Evolutionary conservation across 208 protist genomes (phyloP).

Genomic region (Trichomonas gallinae): DNA sequence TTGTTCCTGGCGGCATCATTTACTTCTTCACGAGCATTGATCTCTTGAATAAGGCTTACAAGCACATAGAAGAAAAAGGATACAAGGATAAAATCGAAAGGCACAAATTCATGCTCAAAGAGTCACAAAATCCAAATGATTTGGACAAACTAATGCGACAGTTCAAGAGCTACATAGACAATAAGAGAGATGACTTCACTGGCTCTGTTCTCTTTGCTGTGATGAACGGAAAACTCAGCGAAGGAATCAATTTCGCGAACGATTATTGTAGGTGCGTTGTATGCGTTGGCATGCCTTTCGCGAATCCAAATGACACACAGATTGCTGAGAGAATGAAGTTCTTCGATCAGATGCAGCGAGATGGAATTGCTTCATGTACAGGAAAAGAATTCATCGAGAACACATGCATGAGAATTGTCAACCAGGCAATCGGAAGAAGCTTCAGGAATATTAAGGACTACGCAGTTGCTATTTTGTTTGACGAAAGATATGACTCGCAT

Average conservation of each 20-base stretch:
- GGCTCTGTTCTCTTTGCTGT: not conserved
- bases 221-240: constrained; percentile 5
- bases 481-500: not conserved
- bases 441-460: constrained; percentile 13
- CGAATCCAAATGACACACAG: not conserved
- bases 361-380: not conserved
- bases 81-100: not conserved
- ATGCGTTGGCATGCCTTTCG: not conserved
- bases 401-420: not conserved
- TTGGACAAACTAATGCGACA: not conserved
- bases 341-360: not conserved
- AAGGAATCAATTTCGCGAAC: constrained; percentile 17
- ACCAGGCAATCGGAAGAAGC: constrained; percentile 5
- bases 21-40: not conserved
- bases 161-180: not conserved
- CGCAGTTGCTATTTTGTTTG: not conserved
- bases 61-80: not conserved
- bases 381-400: not conserved
- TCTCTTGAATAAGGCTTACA: not conserved
- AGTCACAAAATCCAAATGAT: not conserved
- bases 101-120: not conserved
- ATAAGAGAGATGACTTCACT: not conserved
- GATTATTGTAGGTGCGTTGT: constrained; percentile 13
- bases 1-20: not conserved
- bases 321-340: not conserved